Evolutionary conservation across 225 moss, liverwort and hornwort species (phyloP), one percentile per base, ranked within the genome.

Genomic region (Takakia lepidozioides): DNA sequence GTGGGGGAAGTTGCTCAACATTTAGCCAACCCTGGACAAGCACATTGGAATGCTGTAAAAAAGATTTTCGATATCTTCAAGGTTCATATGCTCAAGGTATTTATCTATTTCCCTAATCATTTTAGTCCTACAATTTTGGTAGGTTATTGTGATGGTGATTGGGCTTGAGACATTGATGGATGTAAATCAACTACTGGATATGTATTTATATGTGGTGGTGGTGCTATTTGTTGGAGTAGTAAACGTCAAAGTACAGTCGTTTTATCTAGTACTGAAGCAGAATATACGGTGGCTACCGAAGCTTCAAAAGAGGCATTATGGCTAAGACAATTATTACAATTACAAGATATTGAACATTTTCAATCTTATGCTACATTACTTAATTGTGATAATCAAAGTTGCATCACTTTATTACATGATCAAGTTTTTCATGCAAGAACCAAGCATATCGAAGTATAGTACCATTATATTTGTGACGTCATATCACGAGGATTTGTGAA

Each of bases 401-500:
- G 14, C 10, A 7, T 51, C 8, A 19, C 14, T 28, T 17, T 51
- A 3, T 17, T 3, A 10, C 3, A 29, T 1, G 30, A 51, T 29
- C 51, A 0, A 15, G 20, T 51, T 8, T 32, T 51, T 15, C 51
- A 51, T 32, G 25, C 51, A 8, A 28, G 51, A 11, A 51, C 51
- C 3, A 27, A 29, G 28, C 51, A 51, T 19, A 51, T 51, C 0
- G 51, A 29, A 23, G 28, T 51, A 3, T 28, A 51, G 2, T 0
- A 48, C 14, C 47, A 48, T 25, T 19, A 22, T 26, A 48, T 48
- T 22, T 3, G 22, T 6, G 47, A 48, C 4, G 43, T 20, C 8
- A 16, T 43, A n/a, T n/a, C n/a, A n/a, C n/a, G 32, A 6, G 32
- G 32, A 6, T 7, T 32, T 32, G 7, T 32, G 32, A 7, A 32